Conservation (phyloP, 176 grass and related monocot species). For the Eleusine indica region DNA sequence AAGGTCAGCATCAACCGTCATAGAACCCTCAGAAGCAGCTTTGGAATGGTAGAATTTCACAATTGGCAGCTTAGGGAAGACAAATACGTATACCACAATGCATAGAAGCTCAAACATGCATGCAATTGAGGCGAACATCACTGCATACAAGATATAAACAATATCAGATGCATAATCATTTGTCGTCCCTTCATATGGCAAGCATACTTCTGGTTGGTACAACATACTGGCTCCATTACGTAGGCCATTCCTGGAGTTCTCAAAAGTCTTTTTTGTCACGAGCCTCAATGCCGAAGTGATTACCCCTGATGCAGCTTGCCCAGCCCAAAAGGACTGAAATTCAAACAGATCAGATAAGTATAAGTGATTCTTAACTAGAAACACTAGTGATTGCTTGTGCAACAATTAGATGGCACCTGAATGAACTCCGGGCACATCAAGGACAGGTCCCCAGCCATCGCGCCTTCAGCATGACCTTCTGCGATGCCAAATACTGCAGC, state of each 20-base stretch:
- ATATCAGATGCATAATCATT: too few species aligned
- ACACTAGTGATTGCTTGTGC: too few species aligned
- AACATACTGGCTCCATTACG: conserved; percentile 59
- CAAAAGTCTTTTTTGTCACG: conserved; percentile 58
- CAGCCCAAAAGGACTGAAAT: conserved; percentile 59
- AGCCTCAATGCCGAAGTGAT: conserved; percentile 60
- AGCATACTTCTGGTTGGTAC: too few species aligned
- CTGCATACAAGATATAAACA: conserved; percentile 24
- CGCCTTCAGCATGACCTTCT: conserved; percentile 61
- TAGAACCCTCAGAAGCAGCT: conserved; percentile 61
- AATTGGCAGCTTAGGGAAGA: conserved; percentile 67
- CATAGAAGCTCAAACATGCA: not conserved
- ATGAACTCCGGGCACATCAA: conserved; percentile 73
- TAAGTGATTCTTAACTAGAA: too few species aligned
- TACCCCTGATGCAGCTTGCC: conserved; percentile 58
- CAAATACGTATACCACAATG: conserved; percentile 4
- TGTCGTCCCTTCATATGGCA: too few species aligned
- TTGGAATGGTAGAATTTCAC: conserved; percentile 61
- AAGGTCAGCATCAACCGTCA: conserved; percentile 12
- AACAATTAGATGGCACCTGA: conserved; percentile 35
- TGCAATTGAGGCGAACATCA: conserved; percentile 48
- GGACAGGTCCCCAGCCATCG: conserved; percentile 65
- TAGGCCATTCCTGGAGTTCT: conserved; percentile 64
- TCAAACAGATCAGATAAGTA: too few species aligned
- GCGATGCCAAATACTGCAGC: conserved; percentile 52